These are phyloP conservation scores for Beauveria sp. DNA, from an alignment of 2,329 filamentous ascomycete genomes.

Conservation along the genomic window DNA sequence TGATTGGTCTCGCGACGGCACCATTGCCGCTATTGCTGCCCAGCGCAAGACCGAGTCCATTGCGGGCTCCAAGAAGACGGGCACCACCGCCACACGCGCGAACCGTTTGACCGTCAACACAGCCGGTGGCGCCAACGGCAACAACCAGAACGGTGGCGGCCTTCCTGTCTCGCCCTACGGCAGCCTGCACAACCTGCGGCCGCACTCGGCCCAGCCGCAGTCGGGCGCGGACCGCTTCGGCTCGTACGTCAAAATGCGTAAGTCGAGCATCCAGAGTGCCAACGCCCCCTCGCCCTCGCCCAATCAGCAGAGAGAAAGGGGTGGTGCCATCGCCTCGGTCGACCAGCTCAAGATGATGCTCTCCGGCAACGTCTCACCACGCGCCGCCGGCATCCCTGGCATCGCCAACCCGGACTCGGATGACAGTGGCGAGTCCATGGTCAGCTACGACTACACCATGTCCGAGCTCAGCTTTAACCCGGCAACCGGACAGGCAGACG, in stretches of 20 bases:
- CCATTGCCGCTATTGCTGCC: constrained; percentile 60
- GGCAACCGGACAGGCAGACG: constrained; percentile 22
- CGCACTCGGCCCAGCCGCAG: constrained; percentile 36
- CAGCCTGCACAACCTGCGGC: constrained; percentile 43
- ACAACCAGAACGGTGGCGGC: constrained; percentile 28
- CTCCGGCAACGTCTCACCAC: constrained; percentile 39
- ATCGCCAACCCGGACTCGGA: constrained; percentile 37
- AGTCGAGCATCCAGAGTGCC: constrained; percentile 46
- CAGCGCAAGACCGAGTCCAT: constrained; percentile 66
- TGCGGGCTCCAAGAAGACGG: constrained; percentile 63
- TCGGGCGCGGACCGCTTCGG: constrained; percentile 23
- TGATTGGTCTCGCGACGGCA: constrained; percentile 72
- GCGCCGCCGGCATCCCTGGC: constrained; percentile 30
- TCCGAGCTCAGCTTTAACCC: constrained; percentile 58
- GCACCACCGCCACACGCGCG: constrained; percentile 43
- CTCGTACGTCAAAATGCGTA: constrained; percentile 38
- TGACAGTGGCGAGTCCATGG: constrained; percentile 59
- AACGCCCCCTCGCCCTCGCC: constrained; percentile 14
- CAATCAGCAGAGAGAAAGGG: constrained; percentile 33
- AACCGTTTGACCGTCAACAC: constrained; percentile 53
- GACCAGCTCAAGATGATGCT: constrained; percentile 57
- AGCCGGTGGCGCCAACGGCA: constrained; percentile 24
- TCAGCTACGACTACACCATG: constrained; percentile 61
- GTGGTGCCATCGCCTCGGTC: constrained; percentile 49
- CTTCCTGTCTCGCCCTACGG: constrained; percentile 38